Percentiles rank a stretch among this genome's conserved stretches.
phyloP scores from a whole-genome alignment of 352 stramenopile species.

The Globisporangium nunn region DNA sequence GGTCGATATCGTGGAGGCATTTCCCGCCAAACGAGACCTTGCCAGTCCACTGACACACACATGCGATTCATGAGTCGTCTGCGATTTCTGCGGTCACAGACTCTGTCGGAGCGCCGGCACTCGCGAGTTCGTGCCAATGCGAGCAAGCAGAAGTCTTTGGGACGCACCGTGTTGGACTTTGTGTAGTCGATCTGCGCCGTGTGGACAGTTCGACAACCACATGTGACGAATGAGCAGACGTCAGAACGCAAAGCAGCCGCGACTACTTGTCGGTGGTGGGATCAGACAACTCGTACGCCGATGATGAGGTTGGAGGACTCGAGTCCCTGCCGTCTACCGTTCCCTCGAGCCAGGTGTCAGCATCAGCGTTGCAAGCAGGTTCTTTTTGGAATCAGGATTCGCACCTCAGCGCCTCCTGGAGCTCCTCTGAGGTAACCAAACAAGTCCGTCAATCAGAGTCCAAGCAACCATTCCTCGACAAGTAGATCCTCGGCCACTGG shows the following conservation, averaged over 20 bases:
- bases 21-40: slow-evolving; percentile 48
- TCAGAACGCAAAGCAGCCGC: no score
- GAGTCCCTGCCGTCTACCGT: slow-evolving; percentile 37
- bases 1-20: slow-evolving; percentile 72
- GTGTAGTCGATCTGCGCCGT: slow-evolving; percentile 63
- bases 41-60: slow-evolving; percentile 46
- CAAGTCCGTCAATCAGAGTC: no score
- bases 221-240: background rate
- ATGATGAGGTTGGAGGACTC: slow-evolving; percentile 68
- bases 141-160: background rate
- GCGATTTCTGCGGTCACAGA: background rate
- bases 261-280: no score
- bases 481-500: background rate
- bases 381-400: background rate
- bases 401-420: slow-evolving; percentile 54
- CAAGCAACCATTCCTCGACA: background rate
- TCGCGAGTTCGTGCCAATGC: background rate
- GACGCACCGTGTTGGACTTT: slow-evolving; percentile 56
- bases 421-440: slow-evolving; percentile 27
- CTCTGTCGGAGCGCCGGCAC: background rate
- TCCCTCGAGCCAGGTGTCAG: background rate
- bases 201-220: background rate
- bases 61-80: background rate
- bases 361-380: background rate
- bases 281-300: slow-evolving; percentile 22